Conservation (phyloP, 306 rosid species). For the Prosopis cineraria region DNA sequence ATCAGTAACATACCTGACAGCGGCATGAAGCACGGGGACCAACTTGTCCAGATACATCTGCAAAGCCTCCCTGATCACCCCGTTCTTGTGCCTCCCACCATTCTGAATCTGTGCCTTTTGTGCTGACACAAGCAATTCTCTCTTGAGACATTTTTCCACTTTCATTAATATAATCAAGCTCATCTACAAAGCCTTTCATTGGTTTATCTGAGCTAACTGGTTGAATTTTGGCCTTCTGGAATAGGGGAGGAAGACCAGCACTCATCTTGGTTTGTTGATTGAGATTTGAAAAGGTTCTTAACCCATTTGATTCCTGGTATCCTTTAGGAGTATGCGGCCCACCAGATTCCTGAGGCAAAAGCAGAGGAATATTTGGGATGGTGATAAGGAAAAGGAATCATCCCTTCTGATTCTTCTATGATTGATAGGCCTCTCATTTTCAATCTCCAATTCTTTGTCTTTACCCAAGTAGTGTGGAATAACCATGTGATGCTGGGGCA, state of each 20-base stretch:
- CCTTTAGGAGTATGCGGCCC: conserved; percentile 50
- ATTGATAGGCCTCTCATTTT: conserved; percentile 38
- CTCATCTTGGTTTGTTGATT: conserved; percentile 40
- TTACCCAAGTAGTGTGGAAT: conserved; percentile 96
- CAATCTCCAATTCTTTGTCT: conserved; percentile 57
- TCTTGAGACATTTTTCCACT: conserved; percentile 46
- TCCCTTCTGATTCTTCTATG: conserved; percentile 48
- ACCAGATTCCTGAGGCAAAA: conserved; percentile 73
- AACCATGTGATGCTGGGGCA: conserved; percentile 99
- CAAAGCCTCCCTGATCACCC: conserved; percentile 69
- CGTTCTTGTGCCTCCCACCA: conserved; percentile 98
- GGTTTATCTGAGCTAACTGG: conserved; percentile 67
- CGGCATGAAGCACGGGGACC: conserved; percentile 95
- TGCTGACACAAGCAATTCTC: conserved; percentile 17
- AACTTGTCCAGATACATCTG: conserved; percentile 83
- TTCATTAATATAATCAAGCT: conserved; percentile 50
- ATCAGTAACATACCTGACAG: conserved; percentile 69
- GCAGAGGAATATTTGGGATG: conserved; percentile 86
- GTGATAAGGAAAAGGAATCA: conserved; percentile 69
- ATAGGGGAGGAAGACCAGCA: conserved; percentile 43
- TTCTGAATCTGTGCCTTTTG: conserved; percentile 50
- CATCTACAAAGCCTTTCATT: conserved; percentile 86
- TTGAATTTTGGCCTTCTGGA: conserved; percentile 51
- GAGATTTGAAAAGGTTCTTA: conserved; percentile 25
- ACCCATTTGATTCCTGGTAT: conserved; percentile 44